Evolutionary conservation across 176 grass and related monocot genomes (phyloP), one percentile per base, ranked within the genome.

Genomic region (Carex parvula): DNA sequence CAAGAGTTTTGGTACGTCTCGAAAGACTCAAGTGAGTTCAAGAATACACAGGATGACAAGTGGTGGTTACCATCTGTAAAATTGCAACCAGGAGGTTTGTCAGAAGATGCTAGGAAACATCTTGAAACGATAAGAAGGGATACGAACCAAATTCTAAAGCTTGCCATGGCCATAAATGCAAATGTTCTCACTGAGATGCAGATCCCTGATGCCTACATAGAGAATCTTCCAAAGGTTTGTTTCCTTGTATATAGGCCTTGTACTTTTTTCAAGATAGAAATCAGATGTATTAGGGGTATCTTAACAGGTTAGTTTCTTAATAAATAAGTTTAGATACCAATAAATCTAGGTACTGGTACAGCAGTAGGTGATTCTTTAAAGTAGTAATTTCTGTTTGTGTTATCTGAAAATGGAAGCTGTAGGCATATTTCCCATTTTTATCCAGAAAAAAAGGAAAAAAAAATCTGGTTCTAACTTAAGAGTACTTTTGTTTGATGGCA

Each of bases 81-180:
- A 90, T 92, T 98, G 14, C 92, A 92, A 14, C 84, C 82, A 2
- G 77, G 50, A 52, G 95, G 95, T 29, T 84, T 98, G 15, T 74
- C 91, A 13, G 86, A 58, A 37, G 15, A 86, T 1, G 88, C 89
- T 70, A 98, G 89, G 18, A 90, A 22, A 75, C 94, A 90, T 90
- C 70, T 98, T 48, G 86, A 90, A 67, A 73, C 88, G 81, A 90
- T 94, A 86, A 98, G 91, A 84, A 89, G 92, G 88, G 87, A 89
- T 2, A 92, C 94, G 14, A 94, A 91, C 89, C 95, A 98, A 92
- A 89, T 98, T 83, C 95, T 94, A 63, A 98, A 98, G 83, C 92
- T 92, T 20, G 95, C 95, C 10, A 94, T 98, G 95, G 95, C 95
- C 65, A 98, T 98, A 84, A 98, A 98, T 83, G 95, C 95, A 81